Evolutionary conservation across 441 rosid genomes (phyloP).

Genomic region (Adansonia gregorii): DNA sequence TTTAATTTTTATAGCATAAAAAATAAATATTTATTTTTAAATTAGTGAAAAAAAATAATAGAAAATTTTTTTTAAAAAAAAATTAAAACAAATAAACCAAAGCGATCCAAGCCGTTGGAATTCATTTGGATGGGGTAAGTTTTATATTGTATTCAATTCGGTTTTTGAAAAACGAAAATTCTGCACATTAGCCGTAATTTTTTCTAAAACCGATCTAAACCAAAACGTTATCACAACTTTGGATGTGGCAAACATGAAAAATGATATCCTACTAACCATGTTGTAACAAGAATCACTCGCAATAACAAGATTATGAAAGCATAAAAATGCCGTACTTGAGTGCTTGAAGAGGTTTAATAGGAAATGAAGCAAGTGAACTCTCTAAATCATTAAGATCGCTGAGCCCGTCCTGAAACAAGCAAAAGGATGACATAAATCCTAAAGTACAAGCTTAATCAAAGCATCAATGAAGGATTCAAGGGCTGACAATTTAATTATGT

Average conservation of each 20-base stretch:
- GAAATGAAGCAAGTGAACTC: conserved; percentile 78
- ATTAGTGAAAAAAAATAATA: too few relatives aligned
- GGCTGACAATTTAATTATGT: conserved; percentile 12
- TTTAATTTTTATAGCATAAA: too few relatives aligned
- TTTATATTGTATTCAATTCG: too few relatives aligned
- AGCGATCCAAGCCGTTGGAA: too few relatives aligned
- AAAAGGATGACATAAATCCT: conserved; percentile 27
- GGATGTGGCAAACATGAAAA: background rate
- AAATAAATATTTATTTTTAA: too few relatives aligned
- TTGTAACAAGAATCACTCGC: background rate
- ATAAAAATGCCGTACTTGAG: conserved; percentile 60
- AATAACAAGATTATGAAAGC: conserved; percentile 7
- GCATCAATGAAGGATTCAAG: background rate
- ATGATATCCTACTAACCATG: background rate
- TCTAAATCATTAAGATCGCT: conserved; percentile 73
- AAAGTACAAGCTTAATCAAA: conserved; percentile 27
- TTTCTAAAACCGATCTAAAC: too few relatives aligned
- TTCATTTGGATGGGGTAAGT: too few relatives aligned
- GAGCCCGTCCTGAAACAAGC: conserved; percentile 66
- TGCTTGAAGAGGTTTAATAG: conserved; percentile 86
- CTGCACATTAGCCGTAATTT: too few relatives aligned
- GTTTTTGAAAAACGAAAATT: too few relatives aligned
- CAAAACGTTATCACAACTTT: background rate
- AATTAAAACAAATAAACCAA: too few relatives aligned
- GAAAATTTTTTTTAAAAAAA: too few relatives aligned